A percentile compares a stretch with the other conserved stretches of the same genome.
These are phyloP conservation scores for Apiotrichum gamsii DNA, from an alignment of 1,284 basidiomycete genomes.

Conservation along the genomic window DNA sequence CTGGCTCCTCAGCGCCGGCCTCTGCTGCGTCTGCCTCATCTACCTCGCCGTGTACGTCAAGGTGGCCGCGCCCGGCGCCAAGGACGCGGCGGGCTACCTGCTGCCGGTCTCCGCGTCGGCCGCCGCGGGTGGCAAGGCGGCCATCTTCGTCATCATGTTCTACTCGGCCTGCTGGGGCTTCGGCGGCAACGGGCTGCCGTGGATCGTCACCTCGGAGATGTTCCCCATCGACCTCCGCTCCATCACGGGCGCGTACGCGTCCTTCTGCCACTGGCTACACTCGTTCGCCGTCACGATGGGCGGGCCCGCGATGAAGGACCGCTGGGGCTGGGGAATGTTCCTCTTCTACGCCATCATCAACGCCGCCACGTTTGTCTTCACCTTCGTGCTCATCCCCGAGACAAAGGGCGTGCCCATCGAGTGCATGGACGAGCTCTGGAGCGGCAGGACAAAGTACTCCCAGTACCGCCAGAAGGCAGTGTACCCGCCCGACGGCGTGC, in stretches of 20 bases:
- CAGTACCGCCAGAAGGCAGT: slow-evolving; percentile 21
- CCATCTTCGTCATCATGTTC: slow-evolving; percentile 30
- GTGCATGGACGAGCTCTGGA: slow-evolving; percentile 20
- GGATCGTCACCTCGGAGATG: slow-evolving; percentile 26
- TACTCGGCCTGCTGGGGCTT: slow-evolving; percentile 24
- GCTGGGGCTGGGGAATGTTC: slow-evolving; percentile 22
- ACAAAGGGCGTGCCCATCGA: slow-evolving; percentile 30
- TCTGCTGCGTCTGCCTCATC: slow-evolving; percentile 22
- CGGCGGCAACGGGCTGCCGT: slow-evolving; percentile 26
- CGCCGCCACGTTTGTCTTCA: slow-evolving; percentile 22
- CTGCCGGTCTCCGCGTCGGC: slow-evolving; percentile 5
- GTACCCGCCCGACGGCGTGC: slow-evolving; percentile 22
- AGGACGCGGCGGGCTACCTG: slow-evolving; percentile 5
- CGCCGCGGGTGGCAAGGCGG: slow-evolving; percentile 26
- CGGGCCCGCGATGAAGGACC: slow-evolving; percentile 18
- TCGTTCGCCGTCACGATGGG: slow-evolving; percentile 30
- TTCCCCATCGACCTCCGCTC: slow-evolving; percentile 25
- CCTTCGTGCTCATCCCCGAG: slow-evolving; percentile 30
- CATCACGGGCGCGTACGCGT: slow-evolving; percentile 25
- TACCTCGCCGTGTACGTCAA: slow-evolving; percentile 28
- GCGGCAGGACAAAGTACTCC: slow-evolving; percentile 13
- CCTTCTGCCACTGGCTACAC: slow-evolving; percentile 22
- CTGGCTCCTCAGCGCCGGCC: slow-evolving; percentile 21
- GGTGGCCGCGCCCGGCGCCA: slow-evolving; percentile 15
- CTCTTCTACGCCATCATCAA: slow-evolving; percentile 31